Conservation (phyloP, 2,329 filamentous ascomycete species). For the Ophiostoma ips region DNA sequence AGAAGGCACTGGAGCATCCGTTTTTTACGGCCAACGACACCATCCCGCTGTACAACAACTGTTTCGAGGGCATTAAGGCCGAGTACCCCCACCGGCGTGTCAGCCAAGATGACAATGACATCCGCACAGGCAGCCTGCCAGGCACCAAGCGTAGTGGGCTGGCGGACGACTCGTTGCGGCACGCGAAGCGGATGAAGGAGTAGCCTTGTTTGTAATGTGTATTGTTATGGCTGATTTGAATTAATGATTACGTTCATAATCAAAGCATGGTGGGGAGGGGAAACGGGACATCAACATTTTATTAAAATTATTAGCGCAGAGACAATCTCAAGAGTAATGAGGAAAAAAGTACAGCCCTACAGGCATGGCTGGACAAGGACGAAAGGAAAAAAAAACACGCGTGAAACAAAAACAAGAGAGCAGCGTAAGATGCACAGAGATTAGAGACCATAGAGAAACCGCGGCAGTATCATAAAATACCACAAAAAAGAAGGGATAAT, state of each 20-base stretch:
- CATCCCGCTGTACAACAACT: slow-evolving; percentile 63
- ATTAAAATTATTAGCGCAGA: too few species aligned
- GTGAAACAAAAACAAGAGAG: not conserved
- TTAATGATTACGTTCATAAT: too few species aligned
- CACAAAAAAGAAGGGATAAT: not conserved
- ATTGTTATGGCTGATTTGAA: too few species aligned
- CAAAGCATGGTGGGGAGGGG: too few species aligned
- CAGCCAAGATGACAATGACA: slow-evolving; percentile 91
- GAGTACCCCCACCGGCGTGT: slow-evolving; percentile 86
- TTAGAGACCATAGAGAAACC: not conserved
- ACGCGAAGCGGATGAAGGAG: slow-evolving; percentile 52
- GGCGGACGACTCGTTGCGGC: slow-evolving; percentile 62
- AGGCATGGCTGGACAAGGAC: too few species aligned
- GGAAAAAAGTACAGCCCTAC: too few species aligned
- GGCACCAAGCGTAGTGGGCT: slow-evolving; percentile 82
- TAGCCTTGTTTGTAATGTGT: too few species aligned
- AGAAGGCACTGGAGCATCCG: slow-evolving; percentile 74
- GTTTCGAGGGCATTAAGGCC: slow-evolving; percentile 77
- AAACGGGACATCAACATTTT: too few species aligned
- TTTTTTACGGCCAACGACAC: slow-evolving; percentile 59
- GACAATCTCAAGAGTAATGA: too few species aligned
- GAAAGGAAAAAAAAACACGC: not conserved
- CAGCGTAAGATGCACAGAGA: not conserved
- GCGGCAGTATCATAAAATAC: not conserved
- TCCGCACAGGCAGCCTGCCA: slow-evolving; percentile 74